Evolutionary conservation across 1,284 basidiomycete species (phyloP).

Genomic region (Fomitopsis betulina): DNA sequence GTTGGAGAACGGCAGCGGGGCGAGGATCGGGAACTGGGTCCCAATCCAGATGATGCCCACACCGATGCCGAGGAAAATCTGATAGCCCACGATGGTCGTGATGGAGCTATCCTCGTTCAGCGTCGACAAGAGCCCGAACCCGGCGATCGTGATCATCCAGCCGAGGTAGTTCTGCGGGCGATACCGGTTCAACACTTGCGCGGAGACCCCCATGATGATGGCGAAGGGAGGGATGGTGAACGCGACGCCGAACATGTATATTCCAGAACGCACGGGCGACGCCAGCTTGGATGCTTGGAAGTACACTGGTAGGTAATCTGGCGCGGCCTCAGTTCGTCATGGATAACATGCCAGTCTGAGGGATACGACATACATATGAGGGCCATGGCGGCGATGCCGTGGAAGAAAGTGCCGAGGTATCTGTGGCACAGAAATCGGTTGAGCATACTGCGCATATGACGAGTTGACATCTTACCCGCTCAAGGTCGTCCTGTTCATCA

Average conservation of each 20-base stretch:
- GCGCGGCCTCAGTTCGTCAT: neutral
- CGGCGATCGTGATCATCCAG: constrained; percentile 26
- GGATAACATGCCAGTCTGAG: constrained; percentile 1
- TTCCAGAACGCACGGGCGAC: constrained; percentile 19
- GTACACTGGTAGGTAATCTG: constrained; percentile 34
- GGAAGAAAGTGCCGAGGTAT: constrained; percentile 11
- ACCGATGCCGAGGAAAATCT: constrained; percentile 23
- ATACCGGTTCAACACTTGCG: constrained; percentile 19
- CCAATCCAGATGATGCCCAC: constrained; percentile 21
- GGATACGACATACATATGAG: constrained; percentile 15
- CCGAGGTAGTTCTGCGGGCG: constrained; percentile 20
- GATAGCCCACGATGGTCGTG: constrained; percentile 29
- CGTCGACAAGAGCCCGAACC: constrained; percentile 24
- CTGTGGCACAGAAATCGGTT: constrained; percentile 2
- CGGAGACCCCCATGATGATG: constrained; percentile 19
- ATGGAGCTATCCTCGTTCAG: constrained; percentile 22
- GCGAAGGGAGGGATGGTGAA: constrained; percentile 21
- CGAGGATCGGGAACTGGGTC: constrained; percentile 30
- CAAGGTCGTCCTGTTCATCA: constrained; percentile 15
- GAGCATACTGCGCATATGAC: no score
- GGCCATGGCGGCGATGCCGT: constrained; percentile 10
- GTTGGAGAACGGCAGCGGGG: constrained; percentile 26
- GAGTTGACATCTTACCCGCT: constrained; percentile 16
- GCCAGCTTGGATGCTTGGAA: constrained; percentile 34
- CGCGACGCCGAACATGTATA: constrained; percentile 21